These are phyloP conservation scores for Chlorencoelia australis DNA, from an alignment of 2,329 filamentous ascomycete genomes.

Conservation along the genomic window DNA sequence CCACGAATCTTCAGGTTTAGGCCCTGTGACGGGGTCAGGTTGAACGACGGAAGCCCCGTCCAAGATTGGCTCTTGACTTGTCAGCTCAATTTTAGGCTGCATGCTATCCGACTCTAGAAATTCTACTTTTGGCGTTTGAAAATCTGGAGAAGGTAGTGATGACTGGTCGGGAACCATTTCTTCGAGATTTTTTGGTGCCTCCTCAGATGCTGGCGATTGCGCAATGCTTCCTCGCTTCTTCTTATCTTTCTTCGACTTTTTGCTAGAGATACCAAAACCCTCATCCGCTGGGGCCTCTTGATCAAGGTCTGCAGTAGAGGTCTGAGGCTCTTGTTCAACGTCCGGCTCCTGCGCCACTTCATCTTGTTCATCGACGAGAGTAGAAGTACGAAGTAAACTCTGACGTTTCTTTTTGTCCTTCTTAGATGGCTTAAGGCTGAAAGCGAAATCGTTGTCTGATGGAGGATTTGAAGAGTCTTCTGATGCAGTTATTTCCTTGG, in stretches of 20 bases:
- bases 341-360: too few relatives aligned
- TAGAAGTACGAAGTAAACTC: too few relatives aligned
- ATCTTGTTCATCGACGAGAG: too few relatives aligned
- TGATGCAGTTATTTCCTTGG: too few relatives aligned
- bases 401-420: conserved; percentile 22
- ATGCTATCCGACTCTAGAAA: too few relatives aligned
- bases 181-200: too few relatives aligned
- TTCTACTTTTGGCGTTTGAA: too few relatives aligned
- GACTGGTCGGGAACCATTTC: too few relatives aligned
- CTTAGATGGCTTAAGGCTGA: conserved; percentile 3
- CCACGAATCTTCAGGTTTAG: neutral
- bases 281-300: neutral
- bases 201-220: neutral
- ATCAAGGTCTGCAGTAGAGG: too few relatives aligned
- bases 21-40: too few relatives aligned
- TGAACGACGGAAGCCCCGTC: neutral
- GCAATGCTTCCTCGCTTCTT: conserved; percentile 8
- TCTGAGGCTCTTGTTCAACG: too few relatives aligned
- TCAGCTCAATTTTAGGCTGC: neutral
- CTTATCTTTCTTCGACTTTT: conserved; percentile 21
- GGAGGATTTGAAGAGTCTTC: neutral
- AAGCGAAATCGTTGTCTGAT: neutral
- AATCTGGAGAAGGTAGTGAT: too few relatives aligned
- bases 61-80: neutral
- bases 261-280: neutral